Evolutionary conservation across 2,329 filamentous ascomycete species (phyloP).

Genomic region (Biscogniauxia marginata): DNA sequence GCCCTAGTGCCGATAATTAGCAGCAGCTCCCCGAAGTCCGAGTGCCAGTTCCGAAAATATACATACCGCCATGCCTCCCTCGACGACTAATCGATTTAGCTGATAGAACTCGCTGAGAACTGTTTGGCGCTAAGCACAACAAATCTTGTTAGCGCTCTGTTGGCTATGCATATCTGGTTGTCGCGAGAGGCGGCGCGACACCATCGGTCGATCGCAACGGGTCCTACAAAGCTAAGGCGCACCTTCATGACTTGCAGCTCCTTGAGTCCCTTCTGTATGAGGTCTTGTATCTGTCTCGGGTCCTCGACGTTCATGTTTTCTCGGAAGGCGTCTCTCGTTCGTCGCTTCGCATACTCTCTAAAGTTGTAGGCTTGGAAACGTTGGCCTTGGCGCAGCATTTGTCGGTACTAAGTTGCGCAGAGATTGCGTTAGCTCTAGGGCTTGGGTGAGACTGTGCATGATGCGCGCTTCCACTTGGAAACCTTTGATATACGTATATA

Average conservation of each 20-base stretch:
- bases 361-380: conserved; percentile 97
- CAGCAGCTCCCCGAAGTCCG: conserved; percentile 12
- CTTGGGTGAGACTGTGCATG: background rate
- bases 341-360: conserved; percentile 89
- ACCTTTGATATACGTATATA: background rate
- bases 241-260: conserved; percentile 92
- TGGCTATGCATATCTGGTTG: conserved; percentile 1
- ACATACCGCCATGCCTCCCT: conserved; percentile 76
- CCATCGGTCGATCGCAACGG: background rate
- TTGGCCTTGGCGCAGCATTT: conserved; percentile 78
- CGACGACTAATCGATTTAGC: conserved; percentile 85
- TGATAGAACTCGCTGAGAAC: conserved; percentile 94
- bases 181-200: background rate
- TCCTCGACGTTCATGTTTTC: conserved; percentile 75
- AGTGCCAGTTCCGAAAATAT: background rate
- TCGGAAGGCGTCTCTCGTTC: conserved; percentile 87
- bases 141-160: too few species aligned
- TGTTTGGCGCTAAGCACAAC: conserved; percentile 74
- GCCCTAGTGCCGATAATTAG: conserved; percentile 45
- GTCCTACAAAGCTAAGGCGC: conserved; percentile 12
- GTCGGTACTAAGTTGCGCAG: conserved; percentile 69
- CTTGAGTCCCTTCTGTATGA: conserved; percentile 84
- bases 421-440: conserved; percentile 7
- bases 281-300: conserved; percentile 74
- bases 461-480: background rate